Conservation (phyloP, 2,329 filamentous ascomycete genomes). For the Teratosphaeria destructans region DNA sequence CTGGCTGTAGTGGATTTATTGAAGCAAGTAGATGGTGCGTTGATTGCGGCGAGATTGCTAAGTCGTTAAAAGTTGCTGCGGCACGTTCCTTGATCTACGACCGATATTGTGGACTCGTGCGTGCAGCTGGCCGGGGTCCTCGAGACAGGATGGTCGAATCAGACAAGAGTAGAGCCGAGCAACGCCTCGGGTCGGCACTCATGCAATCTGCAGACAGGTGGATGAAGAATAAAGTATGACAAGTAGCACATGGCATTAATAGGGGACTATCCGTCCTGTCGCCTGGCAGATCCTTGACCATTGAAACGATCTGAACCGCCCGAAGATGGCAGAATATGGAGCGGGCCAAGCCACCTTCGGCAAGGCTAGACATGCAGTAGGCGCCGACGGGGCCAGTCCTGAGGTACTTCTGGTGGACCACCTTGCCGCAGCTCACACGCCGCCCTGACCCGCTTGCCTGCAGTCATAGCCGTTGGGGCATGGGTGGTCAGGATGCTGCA, state of each 20-base stretch:
- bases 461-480: slow-evolving; percentile 19
- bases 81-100: slow-evolving; percentile 19
- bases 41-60: slow-evolving; percentile 15
- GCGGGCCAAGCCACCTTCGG: slow-evolving; percentile 17
- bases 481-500: slow-evolving; percentile 11
- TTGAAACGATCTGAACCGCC: slow-evolving; percentile 14
- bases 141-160: slow-evolving; percentile 15
- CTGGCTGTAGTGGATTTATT: slow-evolving; percentile 4
- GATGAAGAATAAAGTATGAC: slow-evolving; percentile 9
- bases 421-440: slow-evolving; percentile 15
- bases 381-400: slow-evolving; percentile 15
- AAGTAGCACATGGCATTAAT: slow-evolving; percentile 8
- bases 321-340: slow-evolving; percentile 6
- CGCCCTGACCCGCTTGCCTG: slow-evolving; percentile 21
- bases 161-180: slow-evolving; percentile 11
- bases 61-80: neutral
- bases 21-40: slow-evolving; percentile 15
- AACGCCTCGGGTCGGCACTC: slow-evolving; percentile 7
- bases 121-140: slow-evolving; percentile 5
- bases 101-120: slow-evolving; percentile 6
- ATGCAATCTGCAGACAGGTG: neutral
- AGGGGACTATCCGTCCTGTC: slow-evolving; percentile 15
- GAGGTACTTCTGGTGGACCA: slow-evolving; percentile 12
- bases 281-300: slow-evolving; percentile 14
- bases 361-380: slow-evolving; percentile 24